Evolutionary conservation across 805 yeast species (phyloP).

Genomic region (Zygosaccharomyces pseudorouxii): DNA sequence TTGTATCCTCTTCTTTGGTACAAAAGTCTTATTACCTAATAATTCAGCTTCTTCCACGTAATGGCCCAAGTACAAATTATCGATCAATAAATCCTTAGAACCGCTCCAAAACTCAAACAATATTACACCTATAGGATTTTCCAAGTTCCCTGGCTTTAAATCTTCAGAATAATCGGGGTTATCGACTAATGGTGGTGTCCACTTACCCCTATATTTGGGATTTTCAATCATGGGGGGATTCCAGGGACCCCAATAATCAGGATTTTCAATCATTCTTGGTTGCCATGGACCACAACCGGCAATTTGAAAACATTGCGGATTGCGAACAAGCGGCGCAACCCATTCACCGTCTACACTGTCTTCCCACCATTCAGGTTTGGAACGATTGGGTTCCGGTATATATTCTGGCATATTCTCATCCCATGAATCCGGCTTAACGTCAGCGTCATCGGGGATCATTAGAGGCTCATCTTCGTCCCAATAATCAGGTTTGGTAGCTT

Average conservation of each 20-base stretch:
- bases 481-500: constrained; percentile 67
- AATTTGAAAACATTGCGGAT: constrained; percentile 61
- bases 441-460: constrained; percentile 62
- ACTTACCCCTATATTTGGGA: constrained; percentile 74
- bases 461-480: constrained; percentile 75
- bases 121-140: constrained; percentile 69
- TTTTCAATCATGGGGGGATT: constrained; percentile 59
- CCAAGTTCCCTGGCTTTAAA: constrained; percentile 51
- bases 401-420: constrained; percentile 54
- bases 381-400: constrained; percentile 64
- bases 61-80: constrained; percentile 82
- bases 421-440: constrained; percentile 74
- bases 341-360: constrained; percentile 88
- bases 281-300: constrained; percentile 83
- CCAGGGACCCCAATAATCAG: constrained; percentile 77
- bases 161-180: constrained; percentile 71
- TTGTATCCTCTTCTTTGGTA: constrained; percentile 50
- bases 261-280: constrained; percentile 62
- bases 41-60: constrained; percentile 75
- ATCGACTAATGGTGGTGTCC: constrained; percentile 61
- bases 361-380: constrained; percentile 76
- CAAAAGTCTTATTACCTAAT: constrained; percentile 74
- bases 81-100: constrained; percentile 68
- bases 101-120: constrained; percentile 82
- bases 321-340: constrained; percentile 63